A percentile compares a stretch with the other conserved stretches of the same genome.
phyloP scores from a whole-genome alignment of 768 basidiomycete genomes.

The Crucibulum laeve region DNA sequence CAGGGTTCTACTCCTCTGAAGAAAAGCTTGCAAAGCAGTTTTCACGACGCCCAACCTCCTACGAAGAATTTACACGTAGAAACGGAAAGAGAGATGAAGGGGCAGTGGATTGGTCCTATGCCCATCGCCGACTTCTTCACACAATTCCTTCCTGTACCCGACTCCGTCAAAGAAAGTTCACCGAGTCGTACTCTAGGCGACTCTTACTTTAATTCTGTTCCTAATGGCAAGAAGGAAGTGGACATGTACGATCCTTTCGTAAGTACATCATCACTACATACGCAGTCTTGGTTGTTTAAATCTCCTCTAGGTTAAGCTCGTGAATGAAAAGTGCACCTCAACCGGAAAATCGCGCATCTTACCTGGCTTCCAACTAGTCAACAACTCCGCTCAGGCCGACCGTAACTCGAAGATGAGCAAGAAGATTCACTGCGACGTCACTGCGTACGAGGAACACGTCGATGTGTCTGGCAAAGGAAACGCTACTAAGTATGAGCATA shows the following conservation, averaged over 20 bases:
- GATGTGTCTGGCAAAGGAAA: not conserved
- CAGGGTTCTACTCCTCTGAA: too few species aligned
- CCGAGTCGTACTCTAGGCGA: not conserved
- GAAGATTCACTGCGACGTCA: not conserved
- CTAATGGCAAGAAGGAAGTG: not conserved
- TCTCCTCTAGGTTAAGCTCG: not conserved
- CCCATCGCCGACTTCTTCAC: not conserved
- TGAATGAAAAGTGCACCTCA: not conserved
- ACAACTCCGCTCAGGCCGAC: not conserved
- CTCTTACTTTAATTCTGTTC: not conserved
- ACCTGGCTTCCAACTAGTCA: not conserved
- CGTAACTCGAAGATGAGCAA: not conserved
- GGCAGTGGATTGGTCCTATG: not conserved
- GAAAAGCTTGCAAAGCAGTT: too few species aligned
- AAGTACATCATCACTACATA: not conserved
- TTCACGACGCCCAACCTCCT: too few species aligned
- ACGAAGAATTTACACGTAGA: too few species aligned
- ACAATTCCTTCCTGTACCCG: not conserved
- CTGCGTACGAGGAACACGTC: not conserved
- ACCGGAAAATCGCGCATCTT: not conserved
- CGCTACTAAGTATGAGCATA: not conserved
- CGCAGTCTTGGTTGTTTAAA: not conserved
- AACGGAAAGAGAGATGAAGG: slow-evolving; percentile 8
- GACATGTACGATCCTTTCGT: not conserved
- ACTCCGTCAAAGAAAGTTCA: not conserved